Percentiles rank a stretch among this genome's conserved stretches.
These are phyloP conservation scores for Wickerhamomyces sydowiorum DNA, from an alignment of 805 yeast species.

Conservation along the genomic window DNA sequence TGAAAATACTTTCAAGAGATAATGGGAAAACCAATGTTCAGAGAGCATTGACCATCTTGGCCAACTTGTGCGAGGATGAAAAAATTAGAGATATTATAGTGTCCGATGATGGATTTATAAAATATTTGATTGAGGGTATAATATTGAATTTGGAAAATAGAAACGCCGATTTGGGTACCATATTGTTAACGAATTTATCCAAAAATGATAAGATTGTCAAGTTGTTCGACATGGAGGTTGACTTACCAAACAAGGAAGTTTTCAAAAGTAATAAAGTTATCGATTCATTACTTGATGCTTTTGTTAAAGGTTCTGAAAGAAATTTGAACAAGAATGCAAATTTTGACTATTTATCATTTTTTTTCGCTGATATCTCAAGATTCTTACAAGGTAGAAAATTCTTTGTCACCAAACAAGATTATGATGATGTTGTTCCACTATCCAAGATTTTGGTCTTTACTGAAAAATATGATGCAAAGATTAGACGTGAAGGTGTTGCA, in stretches of 20 bases:
- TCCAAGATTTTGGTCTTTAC: constrained; percentile 81
- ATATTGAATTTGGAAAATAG: constrained; percentile 51
- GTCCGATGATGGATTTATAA: constrained; percentile 52
- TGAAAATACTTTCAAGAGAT: constrained; percentile 54
- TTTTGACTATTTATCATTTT: constrained; percentile 79
- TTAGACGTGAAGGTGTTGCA: constrained; percentile 88
- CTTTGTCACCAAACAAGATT: constrained; percentile 64
- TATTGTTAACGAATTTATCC: constrained; percentile 80
- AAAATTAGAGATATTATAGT: constrained; percentile 60
- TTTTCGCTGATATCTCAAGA: constrained; percentile 87
- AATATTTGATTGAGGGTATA: constrained; percentile 36
- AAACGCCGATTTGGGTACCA: constrained; percentile 77
- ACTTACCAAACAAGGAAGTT: constrained; percentile 35
- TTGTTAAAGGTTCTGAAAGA: constrained; percentile 78
- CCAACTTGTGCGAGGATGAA: constrained; percentile 72
- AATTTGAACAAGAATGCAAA: constrained; percentile 65
- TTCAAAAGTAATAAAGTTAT: constrained; percentile 57
- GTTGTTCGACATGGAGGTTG: constrained; percentile 35
- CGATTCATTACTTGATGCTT: constrained; percentile 83
- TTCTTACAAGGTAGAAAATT: constrained; percentile 69
- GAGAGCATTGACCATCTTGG: constrained; percentile 72
- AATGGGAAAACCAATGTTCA: constrained; percentile 49
- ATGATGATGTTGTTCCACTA: constrained; percentile 73
- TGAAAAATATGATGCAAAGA: constrained; percentile 68
- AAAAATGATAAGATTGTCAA: constrained; percentile 61